These are phyloP conservation scores for Debaryomyces sp. DNA, from an alignment of 1,139 yeast species.

Conservation along the genomic window DNA sequence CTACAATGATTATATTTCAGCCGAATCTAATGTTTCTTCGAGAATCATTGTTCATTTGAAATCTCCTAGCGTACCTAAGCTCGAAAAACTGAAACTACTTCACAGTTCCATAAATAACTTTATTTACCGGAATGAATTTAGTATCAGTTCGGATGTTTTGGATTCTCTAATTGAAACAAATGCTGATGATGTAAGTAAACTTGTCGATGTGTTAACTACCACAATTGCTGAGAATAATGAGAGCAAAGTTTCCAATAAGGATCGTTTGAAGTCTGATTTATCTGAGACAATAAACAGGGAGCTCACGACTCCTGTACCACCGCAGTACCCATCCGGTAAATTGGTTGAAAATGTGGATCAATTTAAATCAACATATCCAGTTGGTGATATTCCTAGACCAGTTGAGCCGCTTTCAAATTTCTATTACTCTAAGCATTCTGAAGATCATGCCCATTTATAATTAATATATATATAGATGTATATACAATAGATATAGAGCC, in stretches of 20 bases:
- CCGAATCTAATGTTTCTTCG: slow-evolving; percentile 37
- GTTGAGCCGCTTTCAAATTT: slow-evolving; percentile 34
- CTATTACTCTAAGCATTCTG: slow-evolving; percentile 30
- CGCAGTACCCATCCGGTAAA: slow-evolving; percentile 30
- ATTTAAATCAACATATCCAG: slow-evolving; percentile 26
- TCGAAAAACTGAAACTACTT: slow-evolving; percentile 25
- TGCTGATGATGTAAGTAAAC: slow-evolving; percentile 17
- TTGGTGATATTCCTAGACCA: slow-evolving; percentile 37
- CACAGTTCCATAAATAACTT: slow-evolving; percentile 32
- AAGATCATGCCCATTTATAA: slow-evolving; percentile 13
- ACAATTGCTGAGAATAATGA: background rate
- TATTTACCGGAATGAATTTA: slow-evolving; percentile 24
- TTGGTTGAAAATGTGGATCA: slow-evolving; percentile 20
- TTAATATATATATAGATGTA: background rate
- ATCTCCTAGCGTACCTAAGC: slow-evolving; percentile 50
- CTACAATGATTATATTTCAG: slow-evolving; percentile 49
- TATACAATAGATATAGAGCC: background rate
- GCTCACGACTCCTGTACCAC: slow-evolving; percentile 27
- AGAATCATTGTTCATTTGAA: slow-evolving; percentile 68
- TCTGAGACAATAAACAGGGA: slow-evolving; percentile 16
- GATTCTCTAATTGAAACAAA: slow-evolving; percentile 27
- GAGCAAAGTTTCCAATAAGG: slow-evolving; percentile 1
- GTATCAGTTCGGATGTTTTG: slow-evolving; percentile 28
- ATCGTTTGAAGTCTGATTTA: slow-evolving; percentile 10
- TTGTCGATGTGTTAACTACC: slow-evolving; percentile 18